Base-by-base conservation (phyloP, 495 filamentous ascomycete genomes). In the Xylaria bambusicola region DNA sequence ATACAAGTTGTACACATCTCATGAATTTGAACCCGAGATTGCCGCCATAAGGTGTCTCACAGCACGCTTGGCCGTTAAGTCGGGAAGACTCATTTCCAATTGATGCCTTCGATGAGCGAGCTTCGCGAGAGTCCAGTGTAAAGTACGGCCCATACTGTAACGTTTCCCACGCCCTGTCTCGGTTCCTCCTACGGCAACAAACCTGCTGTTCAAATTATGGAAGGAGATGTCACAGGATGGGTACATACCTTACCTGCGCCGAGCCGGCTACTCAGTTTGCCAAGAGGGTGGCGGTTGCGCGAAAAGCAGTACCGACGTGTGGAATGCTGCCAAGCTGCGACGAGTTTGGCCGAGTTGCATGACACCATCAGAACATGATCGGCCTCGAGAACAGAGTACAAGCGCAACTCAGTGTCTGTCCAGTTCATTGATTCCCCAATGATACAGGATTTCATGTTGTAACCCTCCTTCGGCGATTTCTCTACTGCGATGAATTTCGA, bases 301-400 rank as follows among this genome's bases (percentile, higher is more conserved):
- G 36, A 56, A 17, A 45, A 40, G 52, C 26, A 55, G 42, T 24
- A 41, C 42, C 27, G 45, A 15, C n/a, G n/a, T n/a, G n/a, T n/a
- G 56, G 35, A 58, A 51, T 50, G 20, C 21, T 58, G 56, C 56
- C 56, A 58, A 58, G 56, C 46, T 51, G 36, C 56, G 36, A 56
- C 21, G 53, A 44, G 41, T 26, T 41, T 45, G 53, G 42, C 18
- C 38, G 31, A 8, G 31, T 38, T 57, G 31, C 40, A 57, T 48
- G 44, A 38, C 54, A 57, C 42, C 54, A 57, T 26, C 29, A 5
- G 29, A 33, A 33, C 5, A 33, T 26, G 54, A 36, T 56, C 53
- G 13, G 31, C 42, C 7, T 24, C 53, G 36, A 26, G 29, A 35
- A 23, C 52, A 23, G 9, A 27, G 29, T 38, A 42, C 38, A 8